Conservation (phyloP, 2,329 filamentous ascomycete genomes). For the Colletotrichum cereale region DNA sequence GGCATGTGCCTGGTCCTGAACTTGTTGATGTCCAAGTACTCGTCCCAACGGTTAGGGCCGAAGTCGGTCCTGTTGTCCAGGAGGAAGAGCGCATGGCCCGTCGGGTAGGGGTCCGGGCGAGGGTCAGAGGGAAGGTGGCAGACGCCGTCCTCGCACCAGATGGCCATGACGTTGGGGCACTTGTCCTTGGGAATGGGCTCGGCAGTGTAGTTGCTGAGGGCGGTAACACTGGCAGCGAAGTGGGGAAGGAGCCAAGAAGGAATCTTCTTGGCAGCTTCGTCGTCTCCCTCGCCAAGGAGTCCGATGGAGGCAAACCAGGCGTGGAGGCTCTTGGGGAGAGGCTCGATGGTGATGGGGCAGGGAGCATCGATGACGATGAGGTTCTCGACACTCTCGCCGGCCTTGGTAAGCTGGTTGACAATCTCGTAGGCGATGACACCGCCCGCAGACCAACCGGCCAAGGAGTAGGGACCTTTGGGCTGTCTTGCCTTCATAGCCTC, state of each 20-base stretch:
- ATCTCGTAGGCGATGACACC: conserved; percentile 80
- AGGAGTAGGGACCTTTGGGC: conserved; percentile 74
- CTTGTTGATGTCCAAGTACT: conserved; percentile 71
- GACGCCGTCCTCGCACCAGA: conserved; percentile 82
- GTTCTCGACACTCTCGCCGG: conserved; percentile 68
- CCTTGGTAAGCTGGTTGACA: conserved; percentile 69
- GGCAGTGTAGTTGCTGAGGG: conserved; percentile 77
- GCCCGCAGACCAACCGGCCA: conserved; percentile 83
- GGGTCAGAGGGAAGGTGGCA: conserved; percentile 76
- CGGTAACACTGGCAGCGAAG: conserved; percentile 76
- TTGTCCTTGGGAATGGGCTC: conserved; percentile 70
- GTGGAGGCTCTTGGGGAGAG: conserved; percentile 73
- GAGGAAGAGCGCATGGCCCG: conserved; percentile 75
- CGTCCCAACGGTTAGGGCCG: conserved; percentile 76
- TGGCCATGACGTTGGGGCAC: conserved; percentile 72
- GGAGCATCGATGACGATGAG: conserved; percentile 77
- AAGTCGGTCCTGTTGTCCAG: conserved; percentile 81
- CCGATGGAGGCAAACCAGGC: conserved; percentile 80
- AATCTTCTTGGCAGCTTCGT: conserved; percentile 65
- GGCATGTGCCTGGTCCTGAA: conserved; percentile 76
- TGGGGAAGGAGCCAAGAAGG: conserved; percentile 81
- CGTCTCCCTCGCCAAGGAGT: conserved; percentile 73
- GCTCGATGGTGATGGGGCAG: conserved; percentile 76
- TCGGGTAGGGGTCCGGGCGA: conserved; percentile 70
- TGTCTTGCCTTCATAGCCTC: conserved; percentile 77